These are phyloP conservation scores for Chamaecrista fasciculata DNA, from an alignment of 306 rosid genomes.

Conservation along the genomic window DNA sequence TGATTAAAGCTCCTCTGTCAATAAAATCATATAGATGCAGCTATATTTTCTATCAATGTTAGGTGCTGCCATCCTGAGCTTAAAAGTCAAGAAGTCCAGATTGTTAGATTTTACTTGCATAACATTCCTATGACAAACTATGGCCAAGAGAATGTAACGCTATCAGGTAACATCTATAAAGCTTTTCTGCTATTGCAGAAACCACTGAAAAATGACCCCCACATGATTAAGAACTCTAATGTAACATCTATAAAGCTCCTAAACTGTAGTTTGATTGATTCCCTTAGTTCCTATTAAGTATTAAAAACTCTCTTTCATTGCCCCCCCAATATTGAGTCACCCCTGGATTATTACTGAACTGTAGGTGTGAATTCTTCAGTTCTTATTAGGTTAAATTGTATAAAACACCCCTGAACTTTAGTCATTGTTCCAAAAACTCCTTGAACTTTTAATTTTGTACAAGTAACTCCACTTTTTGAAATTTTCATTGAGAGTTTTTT, in stretches of 20 bases:
- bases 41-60: neutral
- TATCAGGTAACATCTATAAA: neutral
- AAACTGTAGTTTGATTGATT: neutral
- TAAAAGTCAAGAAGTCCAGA: neutral
- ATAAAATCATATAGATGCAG: slow-evolving; percentile 3
- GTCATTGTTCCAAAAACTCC: too few relatives aligned
- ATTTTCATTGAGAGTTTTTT: too few relatives aligned
- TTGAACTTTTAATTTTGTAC: too few relatives aligned
- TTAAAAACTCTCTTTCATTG: neutral
- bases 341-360: neutral
- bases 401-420: too few relatives aligned
- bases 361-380: neutral
- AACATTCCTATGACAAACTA: neutral
- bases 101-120: neutral
- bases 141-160: slow-evolving; percentile 2
- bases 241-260: neutral
- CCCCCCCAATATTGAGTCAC: too few relatives aligned
- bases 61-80: neutral
- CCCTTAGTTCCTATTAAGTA: neutral
- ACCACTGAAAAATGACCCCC: neutral
- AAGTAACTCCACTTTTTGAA: too few relatives aligned
- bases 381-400: too few relatives aligned
- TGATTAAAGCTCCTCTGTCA: neutral
- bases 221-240: neutral
- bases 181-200: slow-evolving; percentile 25